Percentiles rank a stretch among this genome's conserved stretches.
These are phyloP conservation scores for Ophidiomyces ophidiicola DNA, from an alignment of 2,329 filamentous ascomycete species.

Conservation along the genomic window DNA sequence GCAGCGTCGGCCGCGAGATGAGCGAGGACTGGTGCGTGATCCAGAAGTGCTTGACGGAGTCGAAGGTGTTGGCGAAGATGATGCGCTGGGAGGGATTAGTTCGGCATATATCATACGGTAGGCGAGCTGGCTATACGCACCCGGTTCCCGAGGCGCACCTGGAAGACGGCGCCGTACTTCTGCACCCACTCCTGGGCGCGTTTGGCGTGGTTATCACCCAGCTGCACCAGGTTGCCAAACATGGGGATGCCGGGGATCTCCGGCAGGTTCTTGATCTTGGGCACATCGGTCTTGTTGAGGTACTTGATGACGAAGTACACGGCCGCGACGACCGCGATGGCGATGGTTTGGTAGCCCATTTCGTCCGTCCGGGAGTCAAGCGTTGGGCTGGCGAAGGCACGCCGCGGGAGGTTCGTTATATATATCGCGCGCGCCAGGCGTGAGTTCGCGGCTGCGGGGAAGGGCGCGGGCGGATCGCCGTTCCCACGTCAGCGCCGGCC, in stretches of 20 bases:
- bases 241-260: conserved; percentile 51
- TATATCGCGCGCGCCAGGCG: background rate
- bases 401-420: background rate
- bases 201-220: conserved; percentile 47
- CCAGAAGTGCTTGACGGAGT: conserved; percentile 60
- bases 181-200: conserved; percentile 46
- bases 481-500: too few species aligned
- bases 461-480: too few species aligned
- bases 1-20: conserved; percentile 64
- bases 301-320: conserved; percentile 33
- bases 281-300: conserved; percentile 42
- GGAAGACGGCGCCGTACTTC: conserved; percentile 53
- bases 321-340: conserved; percentile 26
- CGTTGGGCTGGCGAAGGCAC: background rate
- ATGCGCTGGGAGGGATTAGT: conserved; percentile 42
- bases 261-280: conserved; percentile 50
- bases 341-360: conserved; percentile 14
- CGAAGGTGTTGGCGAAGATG: conserved; percentile 67
- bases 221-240: conserved; percentile 51
- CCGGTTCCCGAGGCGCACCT: conserved; percentile 56
- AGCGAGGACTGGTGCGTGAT: conserved; percentile 66
- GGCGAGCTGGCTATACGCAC: conserved; percentile 28
- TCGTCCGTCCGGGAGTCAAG: background rate
- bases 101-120: background rate
- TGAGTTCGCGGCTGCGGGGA: background rate